A percentile compares a stretch with the other conserved stretches of the same genome.
These are phyloP conservation scores for Cupressus sempervirens DNA, from an alignment of 75 land plant species.

Conservation along the genomic window DNA sequence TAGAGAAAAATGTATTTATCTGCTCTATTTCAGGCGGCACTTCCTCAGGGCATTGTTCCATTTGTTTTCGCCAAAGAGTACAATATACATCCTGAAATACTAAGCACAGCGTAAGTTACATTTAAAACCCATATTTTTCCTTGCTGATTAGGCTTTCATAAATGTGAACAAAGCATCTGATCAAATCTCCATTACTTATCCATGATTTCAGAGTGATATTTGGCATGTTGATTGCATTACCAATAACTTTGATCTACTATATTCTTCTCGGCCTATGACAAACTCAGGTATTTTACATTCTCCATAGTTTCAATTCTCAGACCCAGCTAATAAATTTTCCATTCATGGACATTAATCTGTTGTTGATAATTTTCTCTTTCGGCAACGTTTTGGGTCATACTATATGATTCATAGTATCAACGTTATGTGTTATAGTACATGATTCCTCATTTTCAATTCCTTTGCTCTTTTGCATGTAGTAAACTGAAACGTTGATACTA, in stretches of 20 bases:
- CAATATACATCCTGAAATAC: slow-evolving; percentile 68
- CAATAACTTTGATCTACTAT: slow-evolving; percentile 28
- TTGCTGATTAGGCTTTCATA: neutral
- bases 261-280: slow-evolving; percentile 17
- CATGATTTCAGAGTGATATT: slow-evolving; percentile 24
- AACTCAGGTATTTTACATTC: neutral
- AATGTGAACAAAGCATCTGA: neutral
- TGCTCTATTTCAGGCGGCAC: slow-evolving; percentile 56
- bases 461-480: too few species aligned
- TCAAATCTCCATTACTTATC: neutral
- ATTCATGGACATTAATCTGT: neutral
- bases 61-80: slow-evolving; percentile 91
- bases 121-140: neutral
- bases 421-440: too few species aligned
- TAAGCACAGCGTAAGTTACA: slow-evolving; percentile 48
- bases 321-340: neutral
- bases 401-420: too few species aligned
- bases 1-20: neutral
- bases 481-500: too few species aligned
- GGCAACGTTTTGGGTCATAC: too few species aligned
- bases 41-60: slow-evolving; percentile 88
- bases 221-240: slow-evolving; percentile 32
- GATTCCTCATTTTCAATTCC: too few species aligned
- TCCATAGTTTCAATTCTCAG: neutral
- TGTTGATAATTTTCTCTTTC: too few species aligned